phyloP scores from a whole-genome alignment of 106 monocot genomes.

The Acorus calamus region DNA sequence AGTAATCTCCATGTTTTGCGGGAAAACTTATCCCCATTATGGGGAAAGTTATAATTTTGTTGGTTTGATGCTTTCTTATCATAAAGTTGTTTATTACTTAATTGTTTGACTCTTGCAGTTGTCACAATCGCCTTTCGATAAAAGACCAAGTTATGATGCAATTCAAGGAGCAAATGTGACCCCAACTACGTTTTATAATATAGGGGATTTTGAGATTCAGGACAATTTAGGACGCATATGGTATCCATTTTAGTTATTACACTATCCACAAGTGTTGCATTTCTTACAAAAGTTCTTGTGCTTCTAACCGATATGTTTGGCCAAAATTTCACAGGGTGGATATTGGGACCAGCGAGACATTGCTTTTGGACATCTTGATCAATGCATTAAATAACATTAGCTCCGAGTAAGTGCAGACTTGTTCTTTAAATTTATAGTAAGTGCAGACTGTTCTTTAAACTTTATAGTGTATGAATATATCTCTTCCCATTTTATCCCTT shows the following conservation, averaged over 20 bases:
- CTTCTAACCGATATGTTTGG: neutral
- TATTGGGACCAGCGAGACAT: constrained; percentile 76
- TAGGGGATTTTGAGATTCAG: constrained; percentile 89
- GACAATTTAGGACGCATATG: constrained; percentile 89
- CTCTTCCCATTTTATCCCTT: neutral
- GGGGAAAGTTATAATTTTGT: no score
- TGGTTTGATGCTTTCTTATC: neutral
- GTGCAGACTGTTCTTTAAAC: constrained; percentile 3
- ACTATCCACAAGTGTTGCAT: neutral
- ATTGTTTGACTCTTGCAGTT: constrained; percentile 28
- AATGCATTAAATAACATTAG: constrained; percentile 68
- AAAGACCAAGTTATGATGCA: constrained; percentile 87
- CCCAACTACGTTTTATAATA: constrained; percentile 87
- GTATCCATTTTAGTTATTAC: constrained; percentile 14
- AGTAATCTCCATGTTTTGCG: no score
- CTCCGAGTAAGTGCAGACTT: constrained; percentile 51
- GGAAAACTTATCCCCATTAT: no score
- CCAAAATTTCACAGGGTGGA: constrained; percentile 56
- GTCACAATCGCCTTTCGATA: constrained; percentile 69
- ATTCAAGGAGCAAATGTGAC: constrained; percentile 83
- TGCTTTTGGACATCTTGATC: constrained; percentile 74
- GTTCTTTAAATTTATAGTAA: neutral
- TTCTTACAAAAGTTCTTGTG: neutral
- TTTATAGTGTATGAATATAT: neutral
- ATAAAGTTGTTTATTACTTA: neutral